These are phyloP conservation scores for Claviceps digitariae DNA, from an alignment of 2,329 filamentous ascomycete genomes.

Conservation along the genomic window DNA sequence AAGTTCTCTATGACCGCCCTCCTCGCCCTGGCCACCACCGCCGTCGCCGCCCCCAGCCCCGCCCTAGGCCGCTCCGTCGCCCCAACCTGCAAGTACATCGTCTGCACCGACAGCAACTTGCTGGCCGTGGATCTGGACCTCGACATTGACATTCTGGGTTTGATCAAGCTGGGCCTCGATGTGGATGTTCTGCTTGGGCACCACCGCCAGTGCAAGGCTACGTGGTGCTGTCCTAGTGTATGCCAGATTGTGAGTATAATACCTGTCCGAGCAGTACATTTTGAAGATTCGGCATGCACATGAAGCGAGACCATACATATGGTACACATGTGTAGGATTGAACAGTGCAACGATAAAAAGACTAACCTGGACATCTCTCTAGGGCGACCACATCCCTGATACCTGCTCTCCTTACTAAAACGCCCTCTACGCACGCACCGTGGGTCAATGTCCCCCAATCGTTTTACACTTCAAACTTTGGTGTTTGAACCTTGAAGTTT, in stretches of 20 bases:
- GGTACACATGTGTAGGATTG: too few species aligned
- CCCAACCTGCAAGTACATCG: neutral
- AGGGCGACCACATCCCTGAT: too few species aligned
- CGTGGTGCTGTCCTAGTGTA: neutral
- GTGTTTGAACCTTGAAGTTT: too few species aligned
- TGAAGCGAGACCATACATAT: too few species aligned
- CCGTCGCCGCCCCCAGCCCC: neutral
- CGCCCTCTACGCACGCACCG: too few species aligned
- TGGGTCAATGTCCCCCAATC: too few species aligned
- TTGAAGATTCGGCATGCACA: too few species aligned
- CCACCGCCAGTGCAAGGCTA: neutral
- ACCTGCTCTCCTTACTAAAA: too few species aligned
- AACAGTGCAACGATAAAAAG: too few species aligned
- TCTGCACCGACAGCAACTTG: neutral
- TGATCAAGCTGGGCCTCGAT: neutral
- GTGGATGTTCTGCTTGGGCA: neutral
- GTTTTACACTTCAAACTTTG: too few species aligned
- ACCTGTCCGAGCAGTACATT: too few species aligned
- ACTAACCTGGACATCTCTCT: too few species aligned
- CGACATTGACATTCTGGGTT: neutral
- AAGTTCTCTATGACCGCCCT: slow-evolving; percentile 3
- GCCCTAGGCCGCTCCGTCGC: neutral
- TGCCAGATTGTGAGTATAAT: neutral
- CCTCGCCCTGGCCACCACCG: slow-evolving; percentile 3
- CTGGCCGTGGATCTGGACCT: neutral